phyloP scores from a whole-genome alignment of 768 basidiomycete genomes.

The Xerocomellus intermedius region DNA sequence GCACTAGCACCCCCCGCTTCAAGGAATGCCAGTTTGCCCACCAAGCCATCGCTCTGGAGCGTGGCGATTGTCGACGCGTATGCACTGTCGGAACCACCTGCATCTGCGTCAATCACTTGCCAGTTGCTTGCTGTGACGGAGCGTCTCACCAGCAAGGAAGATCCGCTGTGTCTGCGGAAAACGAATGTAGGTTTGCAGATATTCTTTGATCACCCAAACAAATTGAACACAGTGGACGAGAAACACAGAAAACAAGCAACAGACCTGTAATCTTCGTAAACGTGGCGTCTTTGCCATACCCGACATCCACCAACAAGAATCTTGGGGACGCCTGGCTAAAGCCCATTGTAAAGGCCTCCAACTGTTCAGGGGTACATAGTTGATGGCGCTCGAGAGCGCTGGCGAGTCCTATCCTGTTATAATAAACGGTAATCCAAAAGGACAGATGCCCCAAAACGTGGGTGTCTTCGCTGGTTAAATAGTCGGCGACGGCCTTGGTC shows the following conservation, averaged over 20 bases:
- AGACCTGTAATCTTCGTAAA: slow-evolving; percentile 72
- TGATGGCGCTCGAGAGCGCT: slow-evolving; percentile 50
- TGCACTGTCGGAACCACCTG: slow-evolving; percentile 56
- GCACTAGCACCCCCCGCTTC: slow-evolving; percentile 46
- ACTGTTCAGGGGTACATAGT: slow-evolving; percentile 61
- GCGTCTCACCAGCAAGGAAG: slow-evolving; percentile 62
- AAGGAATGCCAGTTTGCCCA: slow-evolving; percentile 65
- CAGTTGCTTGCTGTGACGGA: neutral
- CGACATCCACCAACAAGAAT: slow-evolving; percentile 69
- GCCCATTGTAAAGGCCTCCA: slow-evolving; percentile 68
- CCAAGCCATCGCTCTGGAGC: slow-evolving; percentile 59
- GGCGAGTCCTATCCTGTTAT: slow-evolving; percentile 58
- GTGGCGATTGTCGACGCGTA: slow-evolving; percentile 57
- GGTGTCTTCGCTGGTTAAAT: slow-evolving; percentile 60
- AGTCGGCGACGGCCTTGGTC: slow-evolving; percentile 66
- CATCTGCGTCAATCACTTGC: slow-evolving; percentile 1
- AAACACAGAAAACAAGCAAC: slow-evolving; percentile 2
- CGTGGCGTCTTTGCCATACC: slow-evolving; percentile 56
- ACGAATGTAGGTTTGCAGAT: slow-evolving; percentile 64
- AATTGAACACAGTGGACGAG: neutral
- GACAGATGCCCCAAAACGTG: slow-evolving; percentile 63
- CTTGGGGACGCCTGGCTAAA: slow-evolving; percentile 74
- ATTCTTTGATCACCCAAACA: slow-evolving; percentile 49
- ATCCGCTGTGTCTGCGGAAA: slow-evolving; percentile 74
- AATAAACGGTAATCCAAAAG: slow-evolving; percentile 74